A percentile compares a stretch with the other conserved stretches of the same genome.
Evolutionary conservation across 129 eudicot species (phyloP).

Genomic region (Flaveria sonorensis): DNA sequence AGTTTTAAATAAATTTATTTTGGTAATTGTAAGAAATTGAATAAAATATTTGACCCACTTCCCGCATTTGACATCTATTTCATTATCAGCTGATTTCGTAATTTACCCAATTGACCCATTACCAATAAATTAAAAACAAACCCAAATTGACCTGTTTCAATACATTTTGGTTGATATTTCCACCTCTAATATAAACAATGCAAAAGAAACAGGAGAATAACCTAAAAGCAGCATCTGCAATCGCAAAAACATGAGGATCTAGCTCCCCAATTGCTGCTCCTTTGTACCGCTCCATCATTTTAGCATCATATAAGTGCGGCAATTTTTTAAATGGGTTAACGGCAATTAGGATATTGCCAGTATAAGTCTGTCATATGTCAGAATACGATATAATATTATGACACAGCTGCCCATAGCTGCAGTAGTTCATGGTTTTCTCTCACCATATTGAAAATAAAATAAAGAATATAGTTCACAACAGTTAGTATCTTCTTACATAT

Average conservation of each 20-base stretch:
- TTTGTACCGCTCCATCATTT: slow-evolving; percentile 92
- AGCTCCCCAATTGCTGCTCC: slow-evolving; percentile 86
- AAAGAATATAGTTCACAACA: slow-evolving; percentile 8
- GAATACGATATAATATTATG: slow-evolving; percentile 53
- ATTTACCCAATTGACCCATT: not conserved
- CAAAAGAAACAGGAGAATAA: slow-evolving; percentile 30
- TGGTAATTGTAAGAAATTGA: not conserved
- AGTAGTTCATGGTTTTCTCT: slow-evolving; percentile 49
- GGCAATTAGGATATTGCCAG: slow-evolving; percentile 94
- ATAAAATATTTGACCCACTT: not conserved
- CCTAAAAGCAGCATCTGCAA: slow-evolving; percentile 96
- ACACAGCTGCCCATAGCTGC: slow-evolving; percentile 57
- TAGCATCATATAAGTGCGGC: slow-evolving; percentile 72
- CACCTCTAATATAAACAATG: slow-evolving; percentile 14
- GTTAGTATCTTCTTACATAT: slow-evolving; percentile 62
- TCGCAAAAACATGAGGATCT: slow-evolving; percentile 97
- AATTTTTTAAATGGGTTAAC: slow-evolving; percentile 95
- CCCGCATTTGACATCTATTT: not conserved
- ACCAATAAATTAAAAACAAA: not conserved
- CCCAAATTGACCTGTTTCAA: slow-evolving; percentile 1
- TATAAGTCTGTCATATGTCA: slow-evolving; percentile 88
- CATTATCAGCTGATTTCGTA: not conserved
- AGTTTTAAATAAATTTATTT: not conserved
- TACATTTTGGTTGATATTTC: not conserved
- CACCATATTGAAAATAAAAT: slow-evolving; percentile 36